Conservation (phyloP, 2,329 filamentous ascomycete species). For the Hirsutella minnesotensis region DNA sequence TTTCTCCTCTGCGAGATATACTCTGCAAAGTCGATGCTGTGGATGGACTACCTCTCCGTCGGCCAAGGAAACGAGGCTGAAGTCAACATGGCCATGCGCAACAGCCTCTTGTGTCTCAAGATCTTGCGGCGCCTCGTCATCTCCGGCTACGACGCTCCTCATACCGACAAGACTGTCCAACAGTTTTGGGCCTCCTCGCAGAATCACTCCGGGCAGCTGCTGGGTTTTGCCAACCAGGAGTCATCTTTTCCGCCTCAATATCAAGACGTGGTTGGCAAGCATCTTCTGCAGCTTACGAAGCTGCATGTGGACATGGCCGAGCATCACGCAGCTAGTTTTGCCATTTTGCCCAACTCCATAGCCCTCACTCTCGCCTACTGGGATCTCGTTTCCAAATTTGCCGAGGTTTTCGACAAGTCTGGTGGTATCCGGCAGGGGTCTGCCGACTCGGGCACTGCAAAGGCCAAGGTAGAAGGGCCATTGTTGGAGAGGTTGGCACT, state of each 20-base stretch:
- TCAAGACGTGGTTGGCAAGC: slow-evolving; percentile 62
- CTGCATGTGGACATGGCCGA: slow-evolving; percentile 80
- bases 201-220: slow-evolving; percentile 65
- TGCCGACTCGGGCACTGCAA: slow-evolving; percentile 24
- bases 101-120: slow-evolving; percentile 70
- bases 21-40: slow-evolving; percentile 55
- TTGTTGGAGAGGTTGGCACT: slow-evolving; percentile 70
- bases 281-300: slow-evolving; percentile 83
- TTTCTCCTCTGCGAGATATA: slow-evolving; percentile 71
- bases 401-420: slow-evolving; percentile 57
- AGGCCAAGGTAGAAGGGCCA: slow-evolving; percentile 44
- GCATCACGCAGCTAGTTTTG: slow-evolving; percentile 70
- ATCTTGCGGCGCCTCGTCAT: slow-evolving; percentile 68
- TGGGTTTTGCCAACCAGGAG: slow-evolving; percentile 48
- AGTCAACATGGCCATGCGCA: slow-evolving; percentile 54
- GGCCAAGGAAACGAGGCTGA: slow-evolving; percentile 46
- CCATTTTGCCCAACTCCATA: slow-evolving; percentile 67
- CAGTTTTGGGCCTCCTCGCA: slow-evolving; percentile 74
- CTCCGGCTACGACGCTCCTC: slow-evolving; percentile 72
- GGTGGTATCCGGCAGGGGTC: slow-evolving; percentile 39
- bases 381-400: slow-evolving; percentile 66
- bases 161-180: slow-evolving; percentile 62
- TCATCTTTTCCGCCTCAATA: slow-evolving; percentile 40
- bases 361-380: slow-evolving; percentile 75
- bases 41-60: slow-evolving; percentile 49